Evolutionary conservation across 2,329 filamentous ascomycete genomes (phyloP).

Genomic region (Colletotrichum tofieldiae): DNA sequence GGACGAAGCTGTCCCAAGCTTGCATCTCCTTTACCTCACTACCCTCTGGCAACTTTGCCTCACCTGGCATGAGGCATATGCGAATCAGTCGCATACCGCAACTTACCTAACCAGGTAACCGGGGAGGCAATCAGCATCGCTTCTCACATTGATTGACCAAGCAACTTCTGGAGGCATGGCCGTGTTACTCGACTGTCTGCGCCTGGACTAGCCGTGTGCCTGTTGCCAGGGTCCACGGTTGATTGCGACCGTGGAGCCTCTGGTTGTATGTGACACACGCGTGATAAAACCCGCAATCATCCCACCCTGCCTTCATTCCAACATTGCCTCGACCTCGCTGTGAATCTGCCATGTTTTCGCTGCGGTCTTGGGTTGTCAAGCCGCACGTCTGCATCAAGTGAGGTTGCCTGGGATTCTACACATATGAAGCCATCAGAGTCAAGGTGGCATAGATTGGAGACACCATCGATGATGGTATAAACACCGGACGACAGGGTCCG

Average conservation of each 20-base stretch:
- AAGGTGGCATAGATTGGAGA: conserved; percentile 15
- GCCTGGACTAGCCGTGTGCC: conserved; percentile 1
- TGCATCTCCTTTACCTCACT: not conserved
- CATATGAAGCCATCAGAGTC: conserved; percentile 5
- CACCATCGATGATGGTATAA: conserved; percentile 13
- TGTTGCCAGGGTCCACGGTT: conserved; percentile 12
- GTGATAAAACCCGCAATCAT: conserved; percentile 18
- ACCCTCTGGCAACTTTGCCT: conserved; percentile 13
- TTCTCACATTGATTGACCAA: conserved; percentile 14
- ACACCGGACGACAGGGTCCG: conserved; percentile 26
- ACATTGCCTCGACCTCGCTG: not conserved
- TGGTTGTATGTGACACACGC: conserved; percentile 11
- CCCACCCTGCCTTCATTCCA: conserved; percentile 4
- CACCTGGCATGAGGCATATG: not conserved
- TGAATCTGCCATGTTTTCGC: conserved; percentile 4
- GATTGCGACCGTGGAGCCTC: conserved; percentile 6
- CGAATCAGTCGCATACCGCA: not conserved
- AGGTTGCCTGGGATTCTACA: conserved; percentile 26
- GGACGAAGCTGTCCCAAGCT: conserved; percentile 17
- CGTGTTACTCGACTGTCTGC: conserved; percentile 18
- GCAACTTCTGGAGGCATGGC: conserved; percentile 15
- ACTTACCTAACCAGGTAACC: not conserved
- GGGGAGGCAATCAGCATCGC: not conserved
- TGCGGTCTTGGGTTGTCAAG: conserved; percentile 1
- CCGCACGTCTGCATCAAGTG: conserved; percentile 18